phyloP scores from a whole-genome alignment of 495 filamentous ascomycete genomes.

The Penicillium roqueforti region DNA sequence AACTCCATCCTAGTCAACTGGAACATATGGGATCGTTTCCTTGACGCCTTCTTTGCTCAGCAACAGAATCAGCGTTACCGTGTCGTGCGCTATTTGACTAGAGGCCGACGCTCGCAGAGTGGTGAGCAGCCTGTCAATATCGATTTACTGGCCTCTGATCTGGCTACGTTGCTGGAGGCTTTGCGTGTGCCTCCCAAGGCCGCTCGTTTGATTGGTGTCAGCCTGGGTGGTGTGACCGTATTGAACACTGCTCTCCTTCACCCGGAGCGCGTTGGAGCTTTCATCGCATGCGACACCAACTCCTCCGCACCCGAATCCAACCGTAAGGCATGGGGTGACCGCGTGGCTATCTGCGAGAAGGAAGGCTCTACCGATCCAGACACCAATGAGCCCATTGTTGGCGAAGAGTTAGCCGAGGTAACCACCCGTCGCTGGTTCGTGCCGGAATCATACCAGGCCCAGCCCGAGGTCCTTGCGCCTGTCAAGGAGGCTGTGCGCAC shows the following conservation, averaged over 20 bases:
- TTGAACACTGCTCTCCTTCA: conserved; percentile 66
- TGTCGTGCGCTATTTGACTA: conserved; percentile 66
- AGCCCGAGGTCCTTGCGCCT: conserved; percentile 46
- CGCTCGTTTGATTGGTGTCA: conserved; percentile 64
- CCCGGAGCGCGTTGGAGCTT: conserved; percentile 52
- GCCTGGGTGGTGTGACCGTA: conserved; percentile 70
- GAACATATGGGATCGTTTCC: conserved; percentile 73
- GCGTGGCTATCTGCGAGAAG: conserved; percentile 62
- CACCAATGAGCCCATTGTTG: conserved; percentile 52
- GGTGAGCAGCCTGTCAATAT: conserved; percentile 51
- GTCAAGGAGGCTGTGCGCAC: conserved; percentile 57
- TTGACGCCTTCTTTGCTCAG: conserved; percentile 55
- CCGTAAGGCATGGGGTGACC: conserved; percentile 69
- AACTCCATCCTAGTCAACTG: conserved; percentile 71
- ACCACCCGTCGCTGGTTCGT: conserved; percentile 77
- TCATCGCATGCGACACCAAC: conserved; percentile 78
- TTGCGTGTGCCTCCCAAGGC: conserved; percentile 55
- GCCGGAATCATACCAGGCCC: conserved; percentile 52
- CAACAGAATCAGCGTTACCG: conserved; percentile 58
- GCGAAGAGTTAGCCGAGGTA: conserved; percentile 54
- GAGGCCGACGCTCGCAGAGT: conserved; percentile 51
- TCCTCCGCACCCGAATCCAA: conserved; percentile 62
- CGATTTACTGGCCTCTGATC: conserved; percentile 62
- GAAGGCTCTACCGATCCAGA: conserved; percentile 41
- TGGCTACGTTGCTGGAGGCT: conserved; percentile 53